phyloP scores from a whole-genome alignment of 306 rosid genomes.

The Calophaca sinica region DNA sequence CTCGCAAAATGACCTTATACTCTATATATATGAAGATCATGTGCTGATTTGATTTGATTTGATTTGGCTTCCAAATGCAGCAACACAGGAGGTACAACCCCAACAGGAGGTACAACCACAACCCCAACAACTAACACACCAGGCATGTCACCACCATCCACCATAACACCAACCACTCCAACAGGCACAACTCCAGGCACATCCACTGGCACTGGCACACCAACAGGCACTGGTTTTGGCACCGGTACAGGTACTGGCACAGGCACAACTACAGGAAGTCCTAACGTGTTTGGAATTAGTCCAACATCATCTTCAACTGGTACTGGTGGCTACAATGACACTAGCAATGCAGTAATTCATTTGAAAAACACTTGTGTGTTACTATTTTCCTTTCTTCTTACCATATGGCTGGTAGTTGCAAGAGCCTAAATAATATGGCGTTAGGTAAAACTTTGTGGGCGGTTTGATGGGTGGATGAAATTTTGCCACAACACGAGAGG shows the following conservation, averaged over 20 bases:
- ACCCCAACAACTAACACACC: constrained; percentile 48
- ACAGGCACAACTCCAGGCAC: constrained; percentile 44
- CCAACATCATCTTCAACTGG: constrained; percentile 69
- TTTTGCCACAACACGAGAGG: constrained; percentile 46
- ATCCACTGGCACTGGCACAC: constrained; percentile 10
- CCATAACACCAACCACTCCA: constrained; percentile 50
- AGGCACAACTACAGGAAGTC: constrained; percentile 44
- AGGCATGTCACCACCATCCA: constrained; percentile 49
- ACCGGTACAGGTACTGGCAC: constrained; percentile 38
- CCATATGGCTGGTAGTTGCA: constrained; percentile 45
- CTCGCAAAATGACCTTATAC: too few relatives aligned
- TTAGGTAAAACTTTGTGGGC: neutral
- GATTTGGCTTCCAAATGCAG: constrained; percentile 55
- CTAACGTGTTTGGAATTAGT: constrained; percentile 71
- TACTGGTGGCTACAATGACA: constrained; percentile 41
- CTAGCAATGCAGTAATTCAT: constrained; percentile 45
- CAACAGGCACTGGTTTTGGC: constrained; percentile 37
- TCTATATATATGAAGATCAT: neutral
- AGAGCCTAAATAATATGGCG: constrained; percentile 48
- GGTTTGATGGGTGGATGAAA: constrained; percentile 56
- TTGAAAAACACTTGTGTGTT: constrained; percentile 27
- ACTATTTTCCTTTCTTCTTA: constrained; percentile 40
- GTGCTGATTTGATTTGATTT: constrained; percentile 1
- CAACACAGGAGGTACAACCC: constrained; percentile 57
- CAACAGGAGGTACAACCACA: constrained; percentile 56